phyloP scores from a whole-genome alignment of 306 rosid species.

The Pueraria montana region DNA sequence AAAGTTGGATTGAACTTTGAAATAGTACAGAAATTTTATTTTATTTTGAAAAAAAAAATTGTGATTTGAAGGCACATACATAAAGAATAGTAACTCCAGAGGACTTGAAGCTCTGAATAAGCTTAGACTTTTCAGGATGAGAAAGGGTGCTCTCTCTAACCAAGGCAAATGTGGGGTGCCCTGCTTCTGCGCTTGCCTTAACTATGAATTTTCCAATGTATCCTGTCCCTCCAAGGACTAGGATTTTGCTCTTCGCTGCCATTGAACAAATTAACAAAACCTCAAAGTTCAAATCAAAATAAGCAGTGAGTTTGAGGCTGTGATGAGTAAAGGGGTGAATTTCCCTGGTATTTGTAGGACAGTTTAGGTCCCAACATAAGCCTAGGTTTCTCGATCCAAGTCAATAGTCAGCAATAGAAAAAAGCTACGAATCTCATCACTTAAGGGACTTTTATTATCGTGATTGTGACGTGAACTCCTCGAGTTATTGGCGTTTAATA shows the following conservation, averaged over 20 bases:
- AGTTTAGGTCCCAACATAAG: neutral
- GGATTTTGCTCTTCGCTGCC: constrained; percentile 55
- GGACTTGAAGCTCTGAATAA: constrained; percentile 50
- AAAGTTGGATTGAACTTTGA: neutral
- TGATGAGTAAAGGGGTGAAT: neutral
- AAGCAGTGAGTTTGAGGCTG: neutral
- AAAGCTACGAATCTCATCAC: too few relatives aligned
- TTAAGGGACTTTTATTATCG: too few relatives aligned
- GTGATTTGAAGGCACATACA: constrained; percentile 38
- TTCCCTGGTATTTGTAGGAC: constrained; percentile 8
- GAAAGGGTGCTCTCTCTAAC: constrained; percentile 46
- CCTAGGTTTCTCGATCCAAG: too few relatives aligned
- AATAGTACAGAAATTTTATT: neutral
- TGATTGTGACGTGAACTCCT: neutral
- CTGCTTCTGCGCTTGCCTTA: constrained; percentile 50
- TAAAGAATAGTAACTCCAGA: constrained; percentile 46
- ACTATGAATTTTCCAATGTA: constrained; percentile 33
- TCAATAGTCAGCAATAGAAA: too few relatives aligned
- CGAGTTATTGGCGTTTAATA: neutral
- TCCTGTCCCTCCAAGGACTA: constrained; percentile 57
- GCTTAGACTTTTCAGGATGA: constrained; percentile 46
- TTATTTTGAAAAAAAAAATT: neutral
- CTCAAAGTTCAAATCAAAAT: neutral
- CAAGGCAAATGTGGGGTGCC: constrained; percentile 53
- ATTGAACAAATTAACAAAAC: neutral